Evolutionary conservation across 768 basidiomycete species (phyloP).

Genomic region (Cyclocybe aegerita): DNA sequence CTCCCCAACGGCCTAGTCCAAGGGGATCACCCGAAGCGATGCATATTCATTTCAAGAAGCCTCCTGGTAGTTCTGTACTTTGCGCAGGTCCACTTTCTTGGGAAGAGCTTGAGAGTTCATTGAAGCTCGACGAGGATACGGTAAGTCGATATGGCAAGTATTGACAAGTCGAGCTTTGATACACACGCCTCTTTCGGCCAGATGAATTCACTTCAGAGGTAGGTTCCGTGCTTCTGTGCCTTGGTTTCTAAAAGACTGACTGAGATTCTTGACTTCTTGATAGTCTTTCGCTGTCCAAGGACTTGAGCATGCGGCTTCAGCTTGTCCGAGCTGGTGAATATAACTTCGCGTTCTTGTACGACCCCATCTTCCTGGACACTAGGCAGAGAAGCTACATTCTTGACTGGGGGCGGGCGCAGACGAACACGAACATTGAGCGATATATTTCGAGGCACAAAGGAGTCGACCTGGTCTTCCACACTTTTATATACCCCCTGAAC

Average conservation of each 20-base stretch:
- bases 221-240: constrained; percentile 3
- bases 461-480: constrained; percentile 38
- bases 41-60: constrained; percentile 37
- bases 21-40: constrained; percentile 26
- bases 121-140: constrained; percentile 37
- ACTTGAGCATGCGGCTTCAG: constrained; percentile 44
- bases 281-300: constrained; percentile 34
- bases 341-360: constrained; percentile 47
- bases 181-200: constrained; percentile 8
- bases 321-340: constrained; percentile 17
- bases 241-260: background rate
- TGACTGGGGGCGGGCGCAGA: constrained; percentile 46
- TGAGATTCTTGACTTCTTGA: background rate
- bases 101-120: constrained; percentile 15
- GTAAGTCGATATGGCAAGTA: constrained; percentile 26
- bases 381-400: constrained; percentile 43
- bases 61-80: constrained; percentile 18
- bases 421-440: constrained; percentile 28
- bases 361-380: constrained; percentile 55
- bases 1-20: background rate
- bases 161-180: background rate
- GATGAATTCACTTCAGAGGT: constrained; percentile 24
- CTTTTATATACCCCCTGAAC: constrained; percentile 47
- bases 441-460: constrained; percentile 31
- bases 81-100: constrained; percentile 19